phyloP scores from a whole-genome alignment of 1,284 basidiomycete species.

The Malassezia sp. region DNA sequence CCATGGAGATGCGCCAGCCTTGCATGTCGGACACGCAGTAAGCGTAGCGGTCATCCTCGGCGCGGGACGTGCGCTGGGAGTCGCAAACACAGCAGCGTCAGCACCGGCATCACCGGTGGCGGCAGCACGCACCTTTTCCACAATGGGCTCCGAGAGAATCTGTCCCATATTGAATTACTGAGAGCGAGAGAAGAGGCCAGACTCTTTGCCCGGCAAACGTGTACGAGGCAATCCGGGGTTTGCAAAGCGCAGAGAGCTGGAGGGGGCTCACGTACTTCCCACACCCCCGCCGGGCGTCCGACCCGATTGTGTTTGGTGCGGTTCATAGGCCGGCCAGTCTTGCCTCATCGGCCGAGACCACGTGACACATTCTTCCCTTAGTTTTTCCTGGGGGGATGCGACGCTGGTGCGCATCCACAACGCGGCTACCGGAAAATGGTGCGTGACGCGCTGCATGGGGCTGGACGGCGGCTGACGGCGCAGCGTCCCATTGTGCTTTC shows the following conservation, averaged over 20 bases:
- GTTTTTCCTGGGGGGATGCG: too few relatives aligned
- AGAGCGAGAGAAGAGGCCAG: too few relatives aligned
- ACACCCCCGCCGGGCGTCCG: too few relatives aligned
- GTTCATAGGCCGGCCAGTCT: too few relatives aligned
- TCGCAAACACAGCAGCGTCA: background rate
- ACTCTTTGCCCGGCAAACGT: too few relatives aligned
- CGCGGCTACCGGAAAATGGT: constrained; percentile 14
- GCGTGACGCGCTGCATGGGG: too few relatives aligned
- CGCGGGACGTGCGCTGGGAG: constrained; percentile 61
- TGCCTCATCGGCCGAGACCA: constrained; percentile 15
- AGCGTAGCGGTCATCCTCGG: constrained; percentile 64
- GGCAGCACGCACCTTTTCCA: constrained; percentile 52
- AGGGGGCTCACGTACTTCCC: too few relatives aligned
- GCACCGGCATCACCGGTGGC: background rate
- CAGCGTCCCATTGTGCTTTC: constrained; percentile 47
- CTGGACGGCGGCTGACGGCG: constrained; percentile 4
- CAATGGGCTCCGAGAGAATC: constrained; percentile 55
- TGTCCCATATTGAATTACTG: too few relatives aligned
- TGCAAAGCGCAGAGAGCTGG: too few relatives aligned
- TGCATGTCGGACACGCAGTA: constrained; percentile 95
- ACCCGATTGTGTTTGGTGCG: too few relatives aligned
- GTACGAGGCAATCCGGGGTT: too few relatives aligned
- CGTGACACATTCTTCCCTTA: constrained; percentile 15
- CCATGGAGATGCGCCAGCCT: constrained; percentile 99
- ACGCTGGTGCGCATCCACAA: background rate